Base-by-base conservation (phyloP, 495 filamentous ascomycete genomes). In the Monascus purpureus region DNA sequence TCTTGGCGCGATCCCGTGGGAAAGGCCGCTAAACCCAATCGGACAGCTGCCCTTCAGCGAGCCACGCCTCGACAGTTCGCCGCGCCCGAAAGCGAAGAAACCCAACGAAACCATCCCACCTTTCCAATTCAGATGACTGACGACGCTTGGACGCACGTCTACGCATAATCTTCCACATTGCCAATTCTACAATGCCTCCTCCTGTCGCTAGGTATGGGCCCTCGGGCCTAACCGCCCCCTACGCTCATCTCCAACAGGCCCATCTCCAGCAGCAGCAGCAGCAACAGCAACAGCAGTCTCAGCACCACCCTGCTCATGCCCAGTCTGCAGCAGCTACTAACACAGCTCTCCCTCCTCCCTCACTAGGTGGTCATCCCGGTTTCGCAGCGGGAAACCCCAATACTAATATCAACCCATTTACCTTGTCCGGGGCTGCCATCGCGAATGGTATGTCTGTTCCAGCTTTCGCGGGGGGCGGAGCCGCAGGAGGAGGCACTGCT, bases 391-490 rank as follows among this genome's bases (percentile, higher is more conserved):
- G 52, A 25, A 78, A 76, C 46, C 65, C 72, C 23, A 78, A 73
- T 44, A 69, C 68, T 29, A 79, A 69, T 50, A 68, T 70, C 40
- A 81, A 77, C 39, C 76, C 76, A 0, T 86, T 85, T 46, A 63
- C 67, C 16, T 47, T 72, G 4, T 64, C 64, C 3, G 67, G 67
- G 28, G 65, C 61, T 29, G 67, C 50, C 3, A 46, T 61, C 12
- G 37, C 72, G 30, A 70, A 79, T 37, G 64, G 67, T 17, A 59
- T 73, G 38, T 53, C 57, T 0, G 57, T 68, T 2, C 55, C 72
- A 24, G 75, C 67, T 5, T 73, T 82, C 36, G 68, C 63, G 4
- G 63, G 61, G 25, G 35, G 67, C 29, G 64, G 77, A 31, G 67
- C 55, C 13, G 69, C 75, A 39, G 73, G 67, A 32, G 78, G 75